Evolutionary conservation across 345 rosid species (phyloP).

Genomic region (Laguncularia racemosa): DNA sequence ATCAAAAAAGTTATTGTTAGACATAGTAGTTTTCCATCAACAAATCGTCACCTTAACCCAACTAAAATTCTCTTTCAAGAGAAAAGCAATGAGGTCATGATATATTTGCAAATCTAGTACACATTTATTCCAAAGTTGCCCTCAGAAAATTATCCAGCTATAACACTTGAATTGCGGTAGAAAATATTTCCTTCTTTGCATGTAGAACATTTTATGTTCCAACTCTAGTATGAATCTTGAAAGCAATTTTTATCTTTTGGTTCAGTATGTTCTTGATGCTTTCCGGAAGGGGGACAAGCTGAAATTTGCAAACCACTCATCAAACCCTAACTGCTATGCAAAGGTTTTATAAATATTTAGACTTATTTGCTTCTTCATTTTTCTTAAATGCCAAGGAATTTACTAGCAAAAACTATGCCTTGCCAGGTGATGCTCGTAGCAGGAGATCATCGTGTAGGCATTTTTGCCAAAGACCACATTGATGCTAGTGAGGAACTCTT

Average conservation of each 20-base stretch:
- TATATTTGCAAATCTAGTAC: no score
- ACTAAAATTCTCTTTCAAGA: no score
- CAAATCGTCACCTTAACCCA: no score
- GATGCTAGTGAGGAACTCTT: slow-evolving; percentile 95
- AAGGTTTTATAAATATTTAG: slow-evolving; percentile 44
- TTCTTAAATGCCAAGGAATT: slow-evolving; percentile 2
- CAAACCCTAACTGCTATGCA: slow-evolving; percentile 94
- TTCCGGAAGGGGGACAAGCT: slow-evolving; percentile 97
- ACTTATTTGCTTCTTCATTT: not conserved
- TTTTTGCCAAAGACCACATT: slow-evolving; percentile 86
- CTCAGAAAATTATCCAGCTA: no score
- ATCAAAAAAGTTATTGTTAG: no score
- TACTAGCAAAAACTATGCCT: slow-evolving; percentile 2
- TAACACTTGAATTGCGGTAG: no score
- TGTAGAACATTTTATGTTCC: no score
- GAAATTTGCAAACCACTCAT: slow-evolving; percentile 93
- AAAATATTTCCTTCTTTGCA: not conserved
- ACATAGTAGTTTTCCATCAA: no score
- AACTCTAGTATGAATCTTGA: slow-evolving; percentile 2
- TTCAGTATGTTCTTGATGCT: slow-evolving; percentile 92
- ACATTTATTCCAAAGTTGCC: no score
- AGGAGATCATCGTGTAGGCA: slow-evolving; percentile 97
- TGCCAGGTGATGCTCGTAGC: slow-evolving; percentile 93
- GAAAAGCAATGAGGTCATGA: no score
- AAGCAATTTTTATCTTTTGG: slow-evolving; percentile 7